Evolutionary conservation across 305 asterid genomes (phyloP), one percentile per base, ranked within the genome.

Genomic region (Lippia alba): DNA sequence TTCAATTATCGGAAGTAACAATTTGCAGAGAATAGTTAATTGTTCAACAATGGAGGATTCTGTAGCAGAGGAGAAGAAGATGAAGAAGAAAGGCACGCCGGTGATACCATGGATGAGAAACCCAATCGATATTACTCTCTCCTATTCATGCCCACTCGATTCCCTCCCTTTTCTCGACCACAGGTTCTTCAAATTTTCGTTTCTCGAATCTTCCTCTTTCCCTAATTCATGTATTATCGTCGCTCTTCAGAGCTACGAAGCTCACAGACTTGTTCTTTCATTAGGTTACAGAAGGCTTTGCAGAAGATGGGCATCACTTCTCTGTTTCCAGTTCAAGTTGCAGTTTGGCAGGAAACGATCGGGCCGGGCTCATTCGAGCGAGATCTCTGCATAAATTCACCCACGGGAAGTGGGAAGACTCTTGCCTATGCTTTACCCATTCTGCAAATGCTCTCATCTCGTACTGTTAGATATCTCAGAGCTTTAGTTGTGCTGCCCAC

Each of bases 401-500:
- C 96, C 4, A 94, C 98, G 4, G 98, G 98, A 59, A 91, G 96
- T 51, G 98, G 98, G 55, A 93, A 93, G 80, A 93, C 97, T 46
- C 80, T 93, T 74, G 91, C 97, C 51, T 93, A 89, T 78, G 96
- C 94, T 69, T 79, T 93, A 61, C 98, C 98, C 14, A 91, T 93
- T 57, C 84, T 91, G 82, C 98, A 93, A 76, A 79, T 49, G 77
- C 77, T 93, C 48, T 89, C 94, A 8, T 82, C 83, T 41, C 91
- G 96, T 51, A 68, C 84, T 8, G 72, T 89, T 58, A 89, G 80
- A 82, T 87, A 91, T 72, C 86, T 92, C 70, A 91, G 96, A 62
- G 98, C 98, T 78, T 77, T 94, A 79, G 96, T 91, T 41, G 98
- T 94, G 64, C 84, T 92, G 84, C 98, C 97, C 53, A 93, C 96